Evolutionary conservation across 768 basidiomycete genomes (phyloP), one percentile per base, ranked within the genome.

Genomic region (Agaricus sinodeliciosus): DNA sequence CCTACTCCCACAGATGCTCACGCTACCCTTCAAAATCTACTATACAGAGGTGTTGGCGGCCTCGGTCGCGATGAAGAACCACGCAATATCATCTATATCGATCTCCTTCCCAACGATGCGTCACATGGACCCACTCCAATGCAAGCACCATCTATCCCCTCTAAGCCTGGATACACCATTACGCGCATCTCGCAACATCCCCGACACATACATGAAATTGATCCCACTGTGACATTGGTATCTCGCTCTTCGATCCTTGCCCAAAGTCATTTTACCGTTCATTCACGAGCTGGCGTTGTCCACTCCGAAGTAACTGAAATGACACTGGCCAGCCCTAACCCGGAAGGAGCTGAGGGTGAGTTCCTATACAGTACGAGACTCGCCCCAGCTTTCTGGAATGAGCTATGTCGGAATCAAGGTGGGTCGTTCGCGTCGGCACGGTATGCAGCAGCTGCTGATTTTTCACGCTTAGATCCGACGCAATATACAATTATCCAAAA

Each of bases 401-500:
- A 71, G 18, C 72, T 89, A 52, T 76, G 76, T 49, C 68, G 73
- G 56, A 76, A 77, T 48, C 57, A 72, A 58, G 81, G 87, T 86
- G 59, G 50, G 75, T 58, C 16, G 37, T 62, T 9, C 19, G 44
- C 3, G 43, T 26, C 5, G 3, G 27, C 5, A n/a, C 9, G 40
- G 40, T 8, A 41, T 25, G 15, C 0, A 26, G 25, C 27, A 15
- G 15, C 6, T 34, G n/a, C 31, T 50, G 25, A 52, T 60, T 56
- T 53, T 13, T 44, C 15, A 28, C 40, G 42, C 15, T 49, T 54
- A 88, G 87, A 89, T 65, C 82, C 84, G 18, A 79, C 83, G 3
- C 66, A 75, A 51, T 88, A 78, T 64, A 79, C 76, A 2, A 85
- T 89, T 60, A 67, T 80, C 40, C 87, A 89, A 62, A 79, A 84